phyloP scores from a whole-genome alignment of 176 grass and related monocot species.

The bread wheat (Triticum aestivum) region DNA sequence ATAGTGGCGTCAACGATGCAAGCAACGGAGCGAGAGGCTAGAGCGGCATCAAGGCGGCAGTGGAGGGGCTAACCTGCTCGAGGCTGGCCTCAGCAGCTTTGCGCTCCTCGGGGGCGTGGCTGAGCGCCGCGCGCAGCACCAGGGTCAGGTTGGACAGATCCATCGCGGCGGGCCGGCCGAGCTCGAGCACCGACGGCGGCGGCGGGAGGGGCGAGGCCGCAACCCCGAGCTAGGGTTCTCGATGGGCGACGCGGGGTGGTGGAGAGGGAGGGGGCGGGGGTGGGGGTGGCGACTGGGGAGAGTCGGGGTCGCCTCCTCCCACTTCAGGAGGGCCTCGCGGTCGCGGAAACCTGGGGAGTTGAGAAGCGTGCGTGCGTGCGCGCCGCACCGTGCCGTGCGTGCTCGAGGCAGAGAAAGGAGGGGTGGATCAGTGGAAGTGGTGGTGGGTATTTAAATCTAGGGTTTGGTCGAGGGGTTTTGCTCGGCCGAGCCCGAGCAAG shows the following conservation, averaged over 20 bases:
- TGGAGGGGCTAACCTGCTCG: slow-evolving; percentile 52
- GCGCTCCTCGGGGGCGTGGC: slow-evolving; percentile 73
- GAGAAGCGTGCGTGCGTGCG: slow-evolving; percentile 22
- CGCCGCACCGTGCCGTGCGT: slow-evolving; percentile 13
- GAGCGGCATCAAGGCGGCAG: background rate
- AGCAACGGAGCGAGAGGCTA: background rate
- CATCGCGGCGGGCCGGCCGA: slow-evolving; percentile 38
- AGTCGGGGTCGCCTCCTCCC: background rate
- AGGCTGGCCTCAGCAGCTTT: slow-evolving; percentile 87
- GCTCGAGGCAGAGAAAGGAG: slow-evolving; percentile 33
- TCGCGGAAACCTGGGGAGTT: slow-evolving; percentile 30
- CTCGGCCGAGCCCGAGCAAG: background rate
- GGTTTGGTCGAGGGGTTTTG: slow-evolving; percentile 46
- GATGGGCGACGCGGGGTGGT: background rate
- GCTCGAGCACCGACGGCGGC: background rate
- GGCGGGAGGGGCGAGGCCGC: background rate
- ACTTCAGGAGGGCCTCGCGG: background rate
- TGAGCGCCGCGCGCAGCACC: slow-evolving; percentile 85
- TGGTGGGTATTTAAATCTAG: slow-evolving; percentile 54
- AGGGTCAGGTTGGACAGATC: slow-evolving; percentile 71
- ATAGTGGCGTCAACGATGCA: background rate
- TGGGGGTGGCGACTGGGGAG: slow-evolving; percentile 25
- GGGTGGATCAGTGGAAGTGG: background rate
- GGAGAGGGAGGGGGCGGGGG: background rate
- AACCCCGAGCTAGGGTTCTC: slow-evolving; percentile 16